Evolutionary conservation across 352 stramenopile species (phyloP).

Genomic region (Blastocystis sp.): DNA sequence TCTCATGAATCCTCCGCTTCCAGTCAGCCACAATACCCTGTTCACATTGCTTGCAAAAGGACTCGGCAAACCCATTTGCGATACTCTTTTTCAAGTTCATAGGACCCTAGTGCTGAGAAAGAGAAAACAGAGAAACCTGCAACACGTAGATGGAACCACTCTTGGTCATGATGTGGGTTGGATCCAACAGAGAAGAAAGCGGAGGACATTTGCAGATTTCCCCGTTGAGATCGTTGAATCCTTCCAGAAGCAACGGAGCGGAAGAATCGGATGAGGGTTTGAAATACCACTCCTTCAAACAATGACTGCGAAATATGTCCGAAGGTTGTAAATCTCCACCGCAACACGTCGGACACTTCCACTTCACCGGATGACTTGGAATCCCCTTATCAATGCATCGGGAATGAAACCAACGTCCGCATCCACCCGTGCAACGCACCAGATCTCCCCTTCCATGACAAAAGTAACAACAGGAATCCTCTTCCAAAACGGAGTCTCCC

Average conservation of each 20-base stretch:
- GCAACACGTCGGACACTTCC: not conserved
- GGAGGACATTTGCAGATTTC: not conserved
- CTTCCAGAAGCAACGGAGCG: not conserved
- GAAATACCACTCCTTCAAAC: not conserved
- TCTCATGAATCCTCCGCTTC: too few species aligned
- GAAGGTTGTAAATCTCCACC: not conserved
- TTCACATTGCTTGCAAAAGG: too few species aligned
- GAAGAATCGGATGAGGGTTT: not conserved
- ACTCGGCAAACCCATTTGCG: too few species aligned
- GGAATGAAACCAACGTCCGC: not conserved
- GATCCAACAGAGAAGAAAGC: not conserved
- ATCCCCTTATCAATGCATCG: not conserved
- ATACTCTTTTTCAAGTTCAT: too few species aligned
- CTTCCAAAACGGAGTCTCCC: too few species aligned
- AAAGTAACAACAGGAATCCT: not conserved
- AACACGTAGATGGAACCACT: not conserved
- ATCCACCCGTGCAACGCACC: not conserved
- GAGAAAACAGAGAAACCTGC: too few species aligned
- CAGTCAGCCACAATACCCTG: too few species aligned
- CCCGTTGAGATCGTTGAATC: not conserved
- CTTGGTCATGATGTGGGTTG: not conserved
- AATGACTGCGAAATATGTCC: not conserved
- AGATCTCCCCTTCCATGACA: not conserved
- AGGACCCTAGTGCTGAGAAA: too few species aligned
- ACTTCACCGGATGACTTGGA: not conserved